Percentiles rank a stretch among this genome's conserved stretches.
Evolutionary conservation across 805 yeast genomes (phyloP).

Genomic region (Kodamaea jinghongensis): DNA sequence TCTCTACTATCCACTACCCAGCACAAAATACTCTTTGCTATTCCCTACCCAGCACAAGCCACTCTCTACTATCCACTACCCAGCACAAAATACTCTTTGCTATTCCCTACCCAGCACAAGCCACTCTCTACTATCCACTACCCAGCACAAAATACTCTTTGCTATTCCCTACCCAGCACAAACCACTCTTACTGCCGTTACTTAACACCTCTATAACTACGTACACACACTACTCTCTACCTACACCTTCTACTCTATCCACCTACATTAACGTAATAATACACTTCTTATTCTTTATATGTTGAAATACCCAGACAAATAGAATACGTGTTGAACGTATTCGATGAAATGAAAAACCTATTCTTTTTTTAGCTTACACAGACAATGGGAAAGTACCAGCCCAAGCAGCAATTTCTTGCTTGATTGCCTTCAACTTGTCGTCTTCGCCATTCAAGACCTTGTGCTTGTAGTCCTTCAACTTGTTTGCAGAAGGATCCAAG

Average conservation of each 20-base stretch:
- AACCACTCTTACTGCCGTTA: neutral
- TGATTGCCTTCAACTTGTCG: conserved; percentile 58
- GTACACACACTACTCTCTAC: neutral
- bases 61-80: too few species aligned
- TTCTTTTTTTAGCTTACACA: conserved; percentile 19
- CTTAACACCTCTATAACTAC: neutral
- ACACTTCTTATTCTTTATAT: neutral
- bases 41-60: too few species aligned
- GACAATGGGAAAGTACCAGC: conserved; percentile 78
- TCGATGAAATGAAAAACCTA: conserved; percentile 1
- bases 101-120: too few species aligned
- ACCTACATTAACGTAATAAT: neutral
- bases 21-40: too few species aligned
- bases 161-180: neutral
- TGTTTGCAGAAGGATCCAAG: conserved; percentile 90
- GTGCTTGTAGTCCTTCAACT: conserved; percentile 92
- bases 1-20: too few species aligned
- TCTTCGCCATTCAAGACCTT: conserved; percentile 69
- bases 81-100: too few species aligned
- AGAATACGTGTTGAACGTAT: conserved; percentile 1
- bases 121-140: too few species aligned
- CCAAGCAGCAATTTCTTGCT: conserved; percentile 84
- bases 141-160: too few species aligned
- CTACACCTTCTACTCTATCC: neutral
- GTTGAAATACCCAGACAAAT: conserved; percentile 3